Evolutionary conservation across 257 asterid species (phyloP).

Genomic region (Nemophila menziesii): DNA sequence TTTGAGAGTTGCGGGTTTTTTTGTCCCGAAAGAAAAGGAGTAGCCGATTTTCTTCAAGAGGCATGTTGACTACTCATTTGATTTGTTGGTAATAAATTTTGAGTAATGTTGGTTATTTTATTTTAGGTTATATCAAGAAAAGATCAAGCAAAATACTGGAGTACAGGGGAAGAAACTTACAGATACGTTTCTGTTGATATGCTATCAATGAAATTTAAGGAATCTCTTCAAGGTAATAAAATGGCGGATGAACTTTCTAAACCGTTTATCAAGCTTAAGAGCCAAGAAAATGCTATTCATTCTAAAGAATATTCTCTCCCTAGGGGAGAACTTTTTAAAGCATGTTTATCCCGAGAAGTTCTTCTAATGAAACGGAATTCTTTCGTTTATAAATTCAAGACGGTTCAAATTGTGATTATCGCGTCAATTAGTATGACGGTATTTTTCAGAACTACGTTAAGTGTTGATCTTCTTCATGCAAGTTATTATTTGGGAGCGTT

Average conservation of each 20-base stretch:
- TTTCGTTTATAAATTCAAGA: slow-evolving; percentile 5
- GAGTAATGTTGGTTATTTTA: neutral
- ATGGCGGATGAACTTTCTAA: too few species aligned
- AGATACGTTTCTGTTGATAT: too few species aligned
- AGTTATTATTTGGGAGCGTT: slow-evolving; percentile 38
- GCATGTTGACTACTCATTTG: slow-evolving; percentile 1
- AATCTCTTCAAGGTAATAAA: too few species aligned
- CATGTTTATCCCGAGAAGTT: slow-evolving; percentile 11
- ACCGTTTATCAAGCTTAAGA: too few species aligned
- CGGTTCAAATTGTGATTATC: slow-evolving; percentile 8
- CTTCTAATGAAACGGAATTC: slow-evolving; percentile 15
- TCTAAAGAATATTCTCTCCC: too few species aligned
- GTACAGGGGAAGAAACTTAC: too few species aligned
- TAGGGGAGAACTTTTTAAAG: too few species aligned
- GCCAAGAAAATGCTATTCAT: too few species aligned
- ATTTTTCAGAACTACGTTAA: slow-evolving; percentile 16
- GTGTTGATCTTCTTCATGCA: slow-evolving; percentile 6
- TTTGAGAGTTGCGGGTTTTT: slow-evolving; percentile 14
- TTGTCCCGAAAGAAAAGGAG: slow-evolving; percentile 18
- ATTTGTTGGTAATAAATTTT: neutral
- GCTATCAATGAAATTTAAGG: too few species aligned
- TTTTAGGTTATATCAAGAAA: slow-evolving; percentile 12
- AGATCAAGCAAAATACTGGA: too few species aligned
- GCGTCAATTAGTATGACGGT: slow-evolving; percentile 43
- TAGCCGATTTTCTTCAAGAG: slow-evolving; percentile 17